Base-by-base conservation (phyloP, 306 rosid species). In the Rubus parviflorus region DNA sequence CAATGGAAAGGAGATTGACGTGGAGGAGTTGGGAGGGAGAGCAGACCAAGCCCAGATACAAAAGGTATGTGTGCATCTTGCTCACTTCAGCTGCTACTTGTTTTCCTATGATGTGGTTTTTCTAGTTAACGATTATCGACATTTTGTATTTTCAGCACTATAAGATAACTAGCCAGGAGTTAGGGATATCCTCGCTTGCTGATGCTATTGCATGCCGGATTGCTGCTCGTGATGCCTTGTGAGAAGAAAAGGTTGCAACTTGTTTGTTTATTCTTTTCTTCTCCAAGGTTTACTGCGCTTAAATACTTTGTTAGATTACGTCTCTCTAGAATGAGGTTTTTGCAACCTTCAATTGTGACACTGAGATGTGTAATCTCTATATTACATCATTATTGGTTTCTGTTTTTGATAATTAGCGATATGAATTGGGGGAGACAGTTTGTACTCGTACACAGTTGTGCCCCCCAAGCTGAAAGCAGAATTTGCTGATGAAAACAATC, bases 131-230 rank as follows among this genome's bases (percentile, higher is more conserved):
- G 75, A 79, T 76, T 52, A 47, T 45, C 67, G 72, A 51, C 20
- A 35, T 19, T 75, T 60, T 75, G 30, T 82, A 51, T 75, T 75
- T 85, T 71, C 97, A 94, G 97, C 93, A 92, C 78, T 94, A 87
- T 84, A 94, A 88, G 89, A 88, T 94, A 79, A 72, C 93, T 68
- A 83, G 81, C 46, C 47, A 35, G 22, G 97, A 94, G 81, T 88
- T 90, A 45, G 96, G 88, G 73, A 62, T 94, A 42, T 94, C 98
- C 30, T 84, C 97, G 16, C 85, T 92, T 70, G 87, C 90, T 35
- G 95, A 92, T 85, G 97, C 93, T 43, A 90, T 94, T 71, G 81
- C 87, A 53, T 88, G 95, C 75, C 88, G 97, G 20, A 92, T 92
- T 20, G 95, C 97, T 45, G 86, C 95, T 17, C 93, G 95, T 12